phyloP scores from a whole-genome alignment of 306 rosid species.

The Trifolium dubium region DNA sequence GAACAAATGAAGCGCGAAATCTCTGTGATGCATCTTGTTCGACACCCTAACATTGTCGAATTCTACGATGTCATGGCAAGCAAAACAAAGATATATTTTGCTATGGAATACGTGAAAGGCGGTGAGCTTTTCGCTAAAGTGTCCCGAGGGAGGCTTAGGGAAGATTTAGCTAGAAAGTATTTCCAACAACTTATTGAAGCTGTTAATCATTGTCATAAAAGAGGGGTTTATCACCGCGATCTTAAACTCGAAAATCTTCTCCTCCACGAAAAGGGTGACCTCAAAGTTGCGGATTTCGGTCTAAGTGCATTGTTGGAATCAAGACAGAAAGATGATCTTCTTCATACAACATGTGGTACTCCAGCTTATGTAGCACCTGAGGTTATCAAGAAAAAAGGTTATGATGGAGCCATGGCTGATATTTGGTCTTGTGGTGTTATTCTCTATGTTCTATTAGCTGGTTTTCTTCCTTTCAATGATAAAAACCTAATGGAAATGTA shows the following conservation, averaged over 20 bases:
- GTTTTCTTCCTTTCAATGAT: conserved; percentile 71
- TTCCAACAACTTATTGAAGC: conserved; percentile 71
- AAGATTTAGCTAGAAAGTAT: conserved; percentile 60
- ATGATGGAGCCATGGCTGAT: conserved; percentile 75
- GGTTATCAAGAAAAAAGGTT: conserved; percentile 63
- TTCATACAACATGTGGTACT: conserved; percentile 72
- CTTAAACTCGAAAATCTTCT: conserved; percentile 72
- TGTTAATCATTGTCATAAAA: conserved; percentile 63
- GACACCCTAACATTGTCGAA: conserved; percentile 68
- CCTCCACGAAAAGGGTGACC: conserved; percentile 64
- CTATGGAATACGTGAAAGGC: conserved; percentile 64
- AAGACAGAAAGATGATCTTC: conserved; percentile 54
- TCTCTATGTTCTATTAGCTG: conserved; percentile 71
- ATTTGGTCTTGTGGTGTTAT: conserved; percentile 85
- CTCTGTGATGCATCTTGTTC: conserved; percentile 53
- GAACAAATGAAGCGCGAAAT: conserved; percentile 72
- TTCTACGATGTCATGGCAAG: conserved; percentile 74
- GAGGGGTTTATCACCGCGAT: conserved; percentile 69
- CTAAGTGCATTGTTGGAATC: conserved; percentile 62
- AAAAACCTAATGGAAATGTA: conserved; percentile 61
- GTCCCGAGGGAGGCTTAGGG: conserved; percentile 57
- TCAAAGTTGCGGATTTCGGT: conserved; percentile 68
- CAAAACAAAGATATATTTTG: conserved; percentile 68
- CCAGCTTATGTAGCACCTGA: conserved; percentile 75
- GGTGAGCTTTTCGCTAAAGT: conserved; percentile 71